Base-by-base conservation (phyloP, 2,329 filamentous ascomycete species). In the Balansia obtecta region DNA sequence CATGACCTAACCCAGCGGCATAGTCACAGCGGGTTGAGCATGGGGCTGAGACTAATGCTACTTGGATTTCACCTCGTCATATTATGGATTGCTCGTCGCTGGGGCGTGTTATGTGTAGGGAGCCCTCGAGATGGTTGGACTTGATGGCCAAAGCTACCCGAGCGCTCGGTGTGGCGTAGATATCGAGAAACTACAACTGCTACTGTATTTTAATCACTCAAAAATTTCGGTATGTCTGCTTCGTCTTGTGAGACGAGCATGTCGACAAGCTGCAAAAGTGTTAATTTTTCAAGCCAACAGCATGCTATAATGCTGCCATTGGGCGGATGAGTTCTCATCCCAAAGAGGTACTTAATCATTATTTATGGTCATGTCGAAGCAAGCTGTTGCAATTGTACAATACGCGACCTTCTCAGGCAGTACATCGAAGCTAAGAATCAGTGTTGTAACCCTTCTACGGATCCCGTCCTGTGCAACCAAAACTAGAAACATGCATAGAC, bases 71-170 rank as follows among this genome's bases (percentile, higher is more conserved):
- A 71, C 50, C 56, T 68, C 47, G 52, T 53, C 1, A 57, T 63
- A 1, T 22, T 71, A 1, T 68, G 65, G 68, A 48, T 65, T 44
- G 66, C 66, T 1, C 55, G 56, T 7, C 58, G 56, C 11, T 65
- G 65, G 63, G 56, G 59, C n/a, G 56, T 60, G 13, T 48, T 71
- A 13, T 71, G 69, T 45, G 57, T 58, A 1, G 51, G 50, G 13
- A 54, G 53, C 5, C 54, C 54, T 9, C 58, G 57, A 22, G 60
- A 64, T 7, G 57, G 55, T 9, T 67, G 65, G 63, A 46, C 50
- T 6, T 56, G 57, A 15, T 69, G 64, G 64, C 62, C 54, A 33
- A 45, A 46, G 10, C 3, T 10, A 11, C 10, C 13, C 30, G 13
- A 45, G 45, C 32, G 20, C 12, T n/a, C 12, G 22, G 15, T 12